Conservation (phyloP, 108 stramenopile species). For the Seminavis robusta region DNA sequence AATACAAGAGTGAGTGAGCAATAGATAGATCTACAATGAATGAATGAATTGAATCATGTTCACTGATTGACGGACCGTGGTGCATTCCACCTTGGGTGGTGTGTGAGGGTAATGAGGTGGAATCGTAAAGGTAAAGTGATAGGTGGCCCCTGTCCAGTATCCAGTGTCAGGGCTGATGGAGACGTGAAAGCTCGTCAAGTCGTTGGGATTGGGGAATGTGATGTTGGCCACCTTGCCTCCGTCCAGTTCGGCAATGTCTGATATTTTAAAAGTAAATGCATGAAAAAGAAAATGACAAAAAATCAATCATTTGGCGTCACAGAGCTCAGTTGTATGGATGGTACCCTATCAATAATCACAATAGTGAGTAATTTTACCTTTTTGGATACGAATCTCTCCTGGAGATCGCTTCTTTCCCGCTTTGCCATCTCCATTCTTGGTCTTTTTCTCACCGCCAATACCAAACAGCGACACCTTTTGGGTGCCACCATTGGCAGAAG, state of each 20-base stretch:
- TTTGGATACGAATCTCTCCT: constrained; percentile 99
- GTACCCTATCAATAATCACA: not conserved
- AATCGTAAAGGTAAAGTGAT: constrained; percentile 93
- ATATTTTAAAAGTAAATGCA: not conserved
- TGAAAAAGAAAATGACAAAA: not conserved
- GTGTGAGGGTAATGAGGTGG: constrained; percentile 98
- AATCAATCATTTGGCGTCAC: not conserved
- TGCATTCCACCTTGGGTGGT: constrained; percentile 95
- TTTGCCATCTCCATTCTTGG: constrained; percentile 46
- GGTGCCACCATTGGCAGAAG: constrained; percentile 79
- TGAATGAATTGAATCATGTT: not conserved
- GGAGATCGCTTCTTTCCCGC: constrained; percentile 89
- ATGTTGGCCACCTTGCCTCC: constrained; percentile 96
- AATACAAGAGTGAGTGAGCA: too few species aligned
- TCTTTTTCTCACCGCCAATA: constrained; percentile 82
- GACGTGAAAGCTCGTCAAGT: constrained; percentile 91
- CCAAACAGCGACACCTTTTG: constrained; percentile 80
- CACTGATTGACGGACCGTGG: constrained; percentile 27
- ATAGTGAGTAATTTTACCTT: constrained; percentile 62
- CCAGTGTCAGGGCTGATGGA: constrained; percentile 90
- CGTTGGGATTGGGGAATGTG: constrained; percentile 93
- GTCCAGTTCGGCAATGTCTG: constrained; percentile 98
- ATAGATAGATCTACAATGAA: too few species aligned
- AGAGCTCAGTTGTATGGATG: not conserved
- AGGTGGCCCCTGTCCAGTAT: constrained; percentile 94